Evolutionary conservation across 495 filamentous ascomycete genomes (phyloP), one percentile per base, ranked within the genome.

Genomic region (Penicillium pancosmium): DNA sequence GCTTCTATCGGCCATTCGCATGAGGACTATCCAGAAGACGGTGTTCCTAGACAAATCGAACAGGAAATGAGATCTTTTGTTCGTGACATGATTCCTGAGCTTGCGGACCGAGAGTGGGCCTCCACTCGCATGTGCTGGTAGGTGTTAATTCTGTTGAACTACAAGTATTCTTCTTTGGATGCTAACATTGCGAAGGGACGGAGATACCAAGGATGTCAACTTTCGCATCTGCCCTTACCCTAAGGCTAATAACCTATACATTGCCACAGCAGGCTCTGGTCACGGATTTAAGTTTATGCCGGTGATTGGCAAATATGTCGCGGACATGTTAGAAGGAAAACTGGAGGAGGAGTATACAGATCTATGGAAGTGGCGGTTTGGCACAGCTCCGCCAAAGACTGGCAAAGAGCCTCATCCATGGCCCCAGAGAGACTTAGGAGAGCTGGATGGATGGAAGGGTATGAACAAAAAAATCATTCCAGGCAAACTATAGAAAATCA

Each of bases 231-330:
- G 19, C 2, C 51, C 51, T 12, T 25, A 54, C n/a, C 51, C 51
- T 13, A 18, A 23, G 5, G 12, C 25, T 13, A 54, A 54, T 6
- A 54, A 54, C 18, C 19, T 54, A 1, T 31, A 41, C 7, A 23
- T 80, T 9, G 73, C 71, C 3, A 67, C 69, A 7, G 77, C 75
- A 3, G 77, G 73, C 3, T 77, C 71, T 25, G 77, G 73, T 16
- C 73, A 78, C 48, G 73, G 73, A 6, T 78, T 79, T 53, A 77
- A 74, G 60, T 68, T 69, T 21, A 72, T 74, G 33, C 72, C 76
- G 2, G 68, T 68, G 23, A 60, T 79, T 9, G 78, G 78, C 1
- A 61, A 66, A 41, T 67, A 75, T 11, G 65, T 80, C 33, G 71
- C 62, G 16, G 73, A 80, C 49, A 65, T 63, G 15, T 48, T 79